Evolutionary conservation across 1,284 basidiomycete genomes (phyloP).

Genomic region (Thecaphora thlaspeos): DNA sequence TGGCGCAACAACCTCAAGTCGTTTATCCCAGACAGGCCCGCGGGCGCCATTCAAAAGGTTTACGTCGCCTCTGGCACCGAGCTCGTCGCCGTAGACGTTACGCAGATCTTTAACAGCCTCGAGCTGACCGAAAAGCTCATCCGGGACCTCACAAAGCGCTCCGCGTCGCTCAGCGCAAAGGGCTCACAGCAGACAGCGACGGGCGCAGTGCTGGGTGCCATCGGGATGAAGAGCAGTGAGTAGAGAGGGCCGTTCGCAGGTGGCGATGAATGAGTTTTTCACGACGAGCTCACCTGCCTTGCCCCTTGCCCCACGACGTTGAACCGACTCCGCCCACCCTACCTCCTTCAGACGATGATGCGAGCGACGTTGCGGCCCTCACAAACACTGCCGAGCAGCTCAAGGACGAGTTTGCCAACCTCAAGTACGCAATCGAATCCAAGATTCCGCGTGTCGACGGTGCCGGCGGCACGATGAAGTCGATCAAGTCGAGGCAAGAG

Average conservation of each 20-base stretch:
- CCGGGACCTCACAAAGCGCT: slow-evolving; percentile 14
- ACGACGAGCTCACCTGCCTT: no score
- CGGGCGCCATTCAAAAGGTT: slow-evolving; percentile 25
- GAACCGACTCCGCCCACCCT: no score
- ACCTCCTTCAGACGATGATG: slow-evolving; percentile 3
- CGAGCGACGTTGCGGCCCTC: slow-evolving; percentile 27
- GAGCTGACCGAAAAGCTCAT: slow-evolving; percentile 40
- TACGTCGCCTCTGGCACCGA: slow-evolving; percentile 41
- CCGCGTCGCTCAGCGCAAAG: slow-evolving; percentile 13
- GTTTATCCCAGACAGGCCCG: slow-evolving; percentile 45
- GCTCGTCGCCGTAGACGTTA: slow-evolving; percentile 39
- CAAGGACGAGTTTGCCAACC: slow-evolving; percentile 40
- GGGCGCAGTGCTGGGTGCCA: slow-evolving; percentile 21
- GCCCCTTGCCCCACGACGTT: no score
- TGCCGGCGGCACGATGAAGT: slow-evolving; percentile 37
- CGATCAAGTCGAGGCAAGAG: slow-evolving; percentile 18
- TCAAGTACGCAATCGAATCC: slow-evolving; percentile 33
- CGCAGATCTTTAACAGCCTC: slow-evolving; percentile 32
- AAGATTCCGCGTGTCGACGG: slow-evolving; percentile 31
- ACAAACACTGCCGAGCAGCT: slow-evolving; percentile 30
- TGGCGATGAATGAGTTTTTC: no score
- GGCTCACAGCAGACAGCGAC: slow-evolving; percentile 6
- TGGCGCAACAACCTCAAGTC: slow-evolving; percentile 48
- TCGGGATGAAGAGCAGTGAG: slow-evolving; percentile 13
- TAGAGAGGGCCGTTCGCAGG: no score